phyloP scores from a whole-genome alignment of 2,329 filamentous ascomycete species.

The Chaetomium strumarium region DNA sequence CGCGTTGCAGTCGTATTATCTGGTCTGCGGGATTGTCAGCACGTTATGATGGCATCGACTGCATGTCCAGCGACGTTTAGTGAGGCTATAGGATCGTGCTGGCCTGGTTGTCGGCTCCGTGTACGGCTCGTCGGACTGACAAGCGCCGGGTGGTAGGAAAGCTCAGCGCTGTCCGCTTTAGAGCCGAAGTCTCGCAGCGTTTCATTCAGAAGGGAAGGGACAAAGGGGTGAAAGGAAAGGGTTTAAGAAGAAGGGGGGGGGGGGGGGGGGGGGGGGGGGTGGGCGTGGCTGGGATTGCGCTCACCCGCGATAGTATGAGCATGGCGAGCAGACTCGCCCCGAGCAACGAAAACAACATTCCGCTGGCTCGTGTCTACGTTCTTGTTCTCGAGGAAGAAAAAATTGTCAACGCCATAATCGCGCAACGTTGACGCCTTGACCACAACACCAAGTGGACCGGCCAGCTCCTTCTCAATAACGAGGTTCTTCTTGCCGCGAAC shows the following conservation, averaged over 20 bases:
- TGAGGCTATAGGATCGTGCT: slow-evolving; percentile 12
- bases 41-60: slow-evolving; percentile 47
- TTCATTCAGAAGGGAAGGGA: no score
- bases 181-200: not conserved
- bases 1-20: slow-evolving; percentile 81
- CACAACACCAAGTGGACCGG: slow-evolving; percentile 82
- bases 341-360: slow-evolving; percentile 89
- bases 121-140: slow-evolving; percentile 16
- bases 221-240: not conserved
- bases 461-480: slow-evolving; percentile 83
- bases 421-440: slow-evolving; percentile 94
- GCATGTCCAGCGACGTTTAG: slow-evolving; percentile 24
- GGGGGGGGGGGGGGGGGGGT: not conserved
- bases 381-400: slow-evolving; percentile 92
- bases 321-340: slow-evolving; percentile 81
- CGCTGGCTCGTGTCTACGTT: slow-evolving; percentile 92
- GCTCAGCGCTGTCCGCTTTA: slow-evolving; percentile 25
- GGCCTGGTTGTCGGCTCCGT: slow-evolving; percentile 18
- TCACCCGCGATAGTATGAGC: slow-evolving; percentile 84
- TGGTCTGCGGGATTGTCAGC: slow-evolving; percentile 67
- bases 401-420: slow-evolving; percentile 96
- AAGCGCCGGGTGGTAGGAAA: slow-evolving; percentile 14
- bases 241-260: slow-evolving; percentile 1
- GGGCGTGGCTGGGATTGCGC: slow-evolving; percentile 25
- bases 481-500: slow-evolving; percentile 98